Evolutionary conservation across 805 yeast genomes (phyloP).

Genomic region (Candida ficus): DNA sequence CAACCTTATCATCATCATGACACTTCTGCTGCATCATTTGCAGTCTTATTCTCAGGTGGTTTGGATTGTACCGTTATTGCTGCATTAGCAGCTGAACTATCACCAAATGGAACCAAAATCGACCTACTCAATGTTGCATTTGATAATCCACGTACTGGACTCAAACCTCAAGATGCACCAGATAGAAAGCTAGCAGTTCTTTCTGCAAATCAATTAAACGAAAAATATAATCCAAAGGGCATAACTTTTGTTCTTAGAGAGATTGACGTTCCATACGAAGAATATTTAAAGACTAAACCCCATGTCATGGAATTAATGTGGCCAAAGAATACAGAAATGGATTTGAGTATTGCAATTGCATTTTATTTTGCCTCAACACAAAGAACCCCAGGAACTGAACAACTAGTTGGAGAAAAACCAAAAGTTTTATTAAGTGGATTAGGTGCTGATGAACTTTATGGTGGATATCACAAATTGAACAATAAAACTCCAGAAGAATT

Average conservation of each 20-base stretch:
- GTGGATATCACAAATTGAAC: slow-evolving; percentile 87
- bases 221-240: slow-evolving; percentile 31
- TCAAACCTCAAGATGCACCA: slow-evolving; percentile 64
- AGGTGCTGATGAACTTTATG: slow-evolving; percentile 97
- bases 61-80: slow-evolving; percentile 86
- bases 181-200: slow-evolving; percentile 73
- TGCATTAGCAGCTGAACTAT: slow-evolving; percentile 38
- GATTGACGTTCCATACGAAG: slow-evolving; percentile 66
- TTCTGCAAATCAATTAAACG: slow-evolving; percentile 50
- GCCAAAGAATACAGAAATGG: slow-evolving; percentile 92
- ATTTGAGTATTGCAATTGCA: slow-evolving; percentile 89
- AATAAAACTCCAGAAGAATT: slow-evolving; percentile 40
- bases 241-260: slow-evolving; percentile 50
- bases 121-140: slow-evolving; percentile 92
- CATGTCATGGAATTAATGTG: slow-evolving; percentile 63
- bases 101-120: slow-evolving; percentile 31
- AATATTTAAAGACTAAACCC: slow-evolving; percentile 46
- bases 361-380: slow-evolving; percentile 79
- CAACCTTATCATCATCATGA: slow-evolving; percentile 43
- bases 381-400: too few relatives aligned
- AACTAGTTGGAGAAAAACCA: slow-evolving; percentile 28
- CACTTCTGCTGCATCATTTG: slow-evolving; percentile 30
- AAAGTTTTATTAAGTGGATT: slow-evolving; percentile 83
- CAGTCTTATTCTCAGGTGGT: slow-evolving; percentile 89
- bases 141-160: slow-evolving; percentile 76